Evolutionary conservation across 331 rosid genomes (phyloP), one percentile per base, ranked within the genome.

Genomic region (Malus hybrid): DNA sequence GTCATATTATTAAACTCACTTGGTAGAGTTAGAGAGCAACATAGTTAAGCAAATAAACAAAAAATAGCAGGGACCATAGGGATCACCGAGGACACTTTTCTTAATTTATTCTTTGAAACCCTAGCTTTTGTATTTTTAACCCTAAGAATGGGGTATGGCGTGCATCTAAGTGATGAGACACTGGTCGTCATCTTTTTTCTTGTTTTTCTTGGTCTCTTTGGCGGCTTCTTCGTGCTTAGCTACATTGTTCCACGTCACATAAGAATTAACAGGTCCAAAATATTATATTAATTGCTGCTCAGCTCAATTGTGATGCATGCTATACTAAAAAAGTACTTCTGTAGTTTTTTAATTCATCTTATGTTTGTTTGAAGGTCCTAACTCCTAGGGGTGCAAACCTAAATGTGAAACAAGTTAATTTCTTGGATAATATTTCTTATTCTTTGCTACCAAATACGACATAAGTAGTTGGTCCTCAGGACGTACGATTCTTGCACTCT

Each of bases 21-120:
- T 42, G 50, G 73, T 63, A 79, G 88, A 76, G 82, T 79, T 85
- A 71, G 86, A 89, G 87, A 80, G 88, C 95, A 86, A 88, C 87
- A 86, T 80, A 39, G 82, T 86, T 85, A 85, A 91, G 95, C 80
- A 71, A 83, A 75, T 82, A 80, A 81, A 62, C 67, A 81, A 71
- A 83, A 69, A 70, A 78, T 44, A 69, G 83, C 39, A 71, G 86
- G 66, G 85, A 77, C 81, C 7, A 13, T 5, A 32, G 87, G 87
- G 89, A 83, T 85, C 90, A 88, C 29, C 22, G 81, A 56, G 59
- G 56, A 70, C 87, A 82, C 64, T 42, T 10, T 42, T 42, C 48
- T 42, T 56, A 31, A 55, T n/a, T 55, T 7, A 20, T 3, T 20
- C 16, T 42, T 36, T 46, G 74, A 74, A 76, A 71, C 71, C 79